Evolutionary conservation across 2,329 filamentous ascomycete genomes (phyloP).

Genomic region (Neonectria magnoliae): DNA sequence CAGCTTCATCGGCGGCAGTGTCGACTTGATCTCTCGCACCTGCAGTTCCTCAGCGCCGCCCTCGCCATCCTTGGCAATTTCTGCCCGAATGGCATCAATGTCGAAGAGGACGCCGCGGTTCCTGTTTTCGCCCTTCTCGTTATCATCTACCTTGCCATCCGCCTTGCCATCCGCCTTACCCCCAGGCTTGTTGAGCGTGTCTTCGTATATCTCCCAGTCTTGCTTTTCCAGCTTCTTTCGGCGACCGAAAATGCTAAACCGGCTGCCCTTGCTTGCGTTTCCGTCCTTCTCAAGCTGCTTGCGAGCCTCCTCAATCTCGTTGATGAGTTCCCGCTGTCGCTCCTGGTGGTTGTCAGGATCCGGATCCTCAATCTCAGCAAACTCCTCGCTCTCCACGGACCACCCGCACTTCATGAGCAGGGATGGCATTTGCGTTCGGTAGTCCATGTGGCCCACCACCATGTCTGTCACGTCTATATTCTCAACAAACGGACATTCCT

Average conservation of each 20-base stretch:
- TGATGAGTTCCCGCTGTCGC: conserved; percentile 91
- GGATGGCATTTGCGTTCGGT: conserved; percentile 89
- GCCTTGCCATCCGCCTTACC: background rate
- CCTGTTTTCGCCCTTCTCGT: conserved; percentile 50
- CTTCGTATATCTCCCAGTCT: conserved; percentile 95
- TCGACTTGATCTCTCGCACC: conserved; percentile 86
- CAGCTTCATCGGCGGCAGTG: conserved; percentile 89
- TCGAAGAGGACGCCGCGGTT: conserved; percentile 85
- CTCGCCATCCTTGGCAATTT: conserved; percentile 77
- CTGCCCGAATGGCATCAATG: conserved; percentile 90
- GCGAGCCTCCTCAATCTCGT: conserved; percentile 94
- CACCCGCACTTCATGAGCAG: conserved; percentile 89
- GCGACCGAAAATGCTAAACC: conserved; percentile 82
- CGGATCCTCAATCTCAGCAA: conserved; percentile 95
- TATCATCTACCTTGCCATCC: conserved; percentile 21
- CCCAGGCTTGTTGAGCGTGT: conserved; percentile 59
- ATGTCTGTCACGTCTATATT: conserved; percentile 88
- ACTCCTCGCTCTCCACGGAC: conserved; percentile 92
- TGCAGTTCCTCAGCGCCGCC: conserved; percentile 62
- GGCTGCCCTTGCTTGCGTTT: conserved; percentile 67
- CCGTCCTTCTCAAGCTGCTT: conserved; percentile 85
- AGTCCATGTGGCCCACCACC: conserved; percentile 95
- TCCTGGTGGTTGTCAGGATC: conserved; percentile 92
- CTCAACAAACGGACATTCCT: conserved; percentile 82
- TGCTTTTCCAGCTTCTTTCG: conserved; percentile 85